phyloP scores from a whole-genome alignment of 768 basidiomycete genomes.

The Pisolithus albus region DNA sequence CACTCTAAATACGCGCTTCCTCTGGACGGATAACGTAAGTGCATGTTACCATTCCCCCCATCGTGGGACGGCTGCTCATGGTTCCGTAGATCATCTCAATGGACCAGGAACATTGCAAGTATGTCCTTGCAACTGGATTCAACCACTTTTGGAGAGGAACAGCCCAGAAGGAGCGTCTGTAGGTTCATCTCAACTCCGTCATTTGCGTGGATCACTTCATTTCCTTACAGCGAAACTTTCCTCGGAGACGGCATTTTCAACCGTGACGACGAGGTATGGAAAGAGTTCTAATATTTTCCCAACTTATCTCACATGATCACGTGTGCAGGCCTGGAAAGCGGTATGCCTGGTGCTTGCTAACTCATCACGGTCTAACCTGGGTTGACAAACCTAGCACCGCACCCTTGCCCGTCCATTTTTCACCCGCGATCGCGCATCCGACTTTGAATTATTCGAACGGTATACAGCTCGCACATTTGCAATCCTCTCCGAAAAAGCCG shows the following conservation, averaged over 20 bases:
- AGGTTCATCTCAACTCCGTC: constrained; percentile 16
- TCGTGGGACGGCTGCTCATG: background rate
- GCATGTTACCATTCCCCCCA: background rate
- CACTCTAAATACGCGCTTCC: constrained; percentile 59
- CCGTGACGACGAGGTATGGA: constrained; percentile 58
- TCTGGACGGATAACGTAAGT: constrained; percentile 66
- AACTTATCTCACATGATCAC: background rate
- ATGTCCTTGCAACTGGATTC: constrained; percentile 59
- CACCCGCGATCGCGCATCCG: constrained; percentile 61
- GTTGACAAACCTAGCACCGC: constrained; percentile 43
- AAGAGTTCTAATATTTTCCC: background rate
- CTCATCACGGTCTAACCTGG: background rate
- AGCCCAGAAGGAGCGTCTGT: constrained; percentile 62
- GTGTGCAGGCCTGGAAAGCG: constrained; percentile 52
- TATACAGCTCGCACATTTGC: constrained; percentile 43
- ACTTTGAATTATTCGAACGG: constrained; percentile 62
- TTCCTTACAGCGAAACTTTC: constrained; percentile 35
- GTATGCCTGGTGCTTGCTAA: constrained; percentile 27
- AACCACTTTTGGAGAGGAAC: constrained; percentile 60
- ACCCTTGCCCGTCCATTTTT: constrained; percentile 67
- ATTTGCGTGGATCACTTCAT: constrained; percentile 4
- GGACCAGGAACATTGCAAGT: constrained; percentile 66
- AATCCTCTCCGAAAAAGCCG: constrained; percentile 38
- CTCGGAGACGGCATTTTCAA: constrained; percentile 77
- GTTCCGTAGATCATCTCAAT: constrained; percentile 57